Base-by-base conservation (phyloP, 2,329 filamentous ascomycete species). In the Colletotrichum tropicale region DNA sequence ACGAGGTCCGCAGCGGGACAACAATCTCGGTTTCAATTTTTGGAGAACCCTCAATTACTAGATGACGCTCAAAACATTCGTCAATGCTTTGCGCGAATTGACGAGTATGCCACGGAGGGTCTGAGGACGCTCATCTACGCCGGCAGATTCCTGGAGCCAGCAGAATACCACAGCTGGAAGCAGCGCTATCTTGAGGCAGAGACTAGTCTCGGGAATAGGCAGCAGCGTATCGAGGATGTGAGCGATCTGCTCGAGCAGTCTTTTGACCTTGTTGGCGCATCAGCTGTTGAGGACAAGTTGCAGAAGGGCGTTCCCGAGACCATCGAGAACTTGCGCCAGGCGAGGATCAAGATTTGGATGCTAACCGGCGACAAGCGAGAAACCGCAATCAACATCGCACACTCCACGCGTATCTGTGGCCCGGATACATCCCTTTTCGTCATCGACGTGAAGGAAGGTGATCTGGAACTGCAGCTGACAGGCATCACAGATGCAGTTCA, bases 331-430 rank as follows among this genome's bases (percentile, higher is more conserved):
- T 88, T 98, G 5, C 90, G 95, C 74, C 89, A 95, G 43, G 95
- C 95, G 18, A 95, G 95, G 76, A 96, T 98, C 84, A 96, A 95
- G 83, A 92, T 98, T 75, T 98, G 95, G 95, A 98, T 98, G 95
- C 87, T 98, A 67, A 98, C 95, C 3, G 95, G 95, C n/a, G 95
- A 98, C 82, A 96, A 96, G 83, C 91, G 94, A 30, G 95, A 97
- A 84, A 97, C 94, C 0, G 94, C 94, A 56, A 95, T 97, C 84
- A 97, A 96, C 78, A 96, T 96, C 79, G 95, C 94, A 0, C 93
- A 97, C 80, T 96, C 95, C 0, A 89, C 89, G 8, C 85, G 89
- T 9, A 86, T 91, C 15, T 96, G 94, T 80, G 91, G 92, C 30
- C 89, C 96, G 10, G 94, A 94, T 66, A 97, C 95, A 1, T 92